Conservation (phyloP, 257 asterid species). For the Gentiana macrophylla region DNA sequence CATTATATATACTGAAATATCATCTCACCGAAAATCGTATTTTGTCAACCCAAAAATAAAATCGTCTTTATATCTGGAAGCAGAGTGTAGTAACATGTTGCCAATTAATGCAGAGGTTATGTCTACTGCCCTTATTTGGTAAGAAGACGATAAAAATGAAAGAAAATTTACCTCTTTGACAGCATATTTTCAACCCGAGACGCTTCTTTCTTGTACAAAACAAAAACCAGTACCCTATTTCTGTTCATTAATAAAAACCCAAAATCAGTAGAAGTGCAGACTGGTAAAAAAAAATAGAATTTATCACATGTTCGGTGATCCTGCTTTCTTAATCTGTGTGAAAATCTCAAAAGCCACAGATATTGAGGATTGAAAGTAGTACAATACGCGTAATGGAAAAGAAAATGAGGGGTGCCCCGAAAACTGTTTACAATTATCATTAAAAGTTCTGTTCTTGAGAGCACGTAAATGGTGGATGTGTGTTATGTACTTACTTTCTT, state of each 20-base stretch:
- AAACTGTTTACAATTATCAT: background rate
- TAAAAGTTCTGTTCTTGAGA: background rate
- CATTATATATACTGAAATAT: no score
- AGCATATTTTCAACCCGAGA: conserved; percentile 96
- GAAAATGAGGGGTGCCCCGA: no score
- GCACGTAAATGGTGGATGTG: background rate
- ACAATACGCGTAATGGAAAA: background rate
- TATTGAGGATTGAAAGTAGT: background rate
- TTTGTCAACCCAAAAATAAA: conserved; percentile 7
- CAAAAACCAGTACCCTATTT: conserved; percentile 96
- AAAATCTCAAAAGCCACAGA: no score
- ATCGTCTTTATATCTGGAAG: no score
- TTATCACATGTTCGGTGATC: no score
- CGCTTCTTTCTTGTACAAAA: conserved; percentile 97
- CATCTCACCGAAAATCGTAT: background rate
- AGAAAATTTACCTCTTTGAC: conserved; percentile 43
- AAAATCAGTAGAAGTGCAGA: conserved; percentile 12
- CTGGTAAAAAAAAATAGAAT: background rate
- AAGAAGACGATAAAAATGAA: no score
- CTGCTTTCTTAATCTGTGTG: no score
- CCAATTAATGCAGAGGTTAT: no score
- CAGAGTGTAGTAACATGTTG: no score
- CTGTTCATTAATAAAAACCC: conserved; percentile 33
- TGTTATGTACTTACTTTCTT: conserved; percentile 37
- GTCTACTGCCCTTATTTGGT: no score